A percentile compares a stretch with the other conserved stretches of the same genome.
These are phyloP conservation scores for Fragaria nilgerrensis DNA, from an alignment of 306 rosid genomes.

Conservation along the genomic window DNA sequence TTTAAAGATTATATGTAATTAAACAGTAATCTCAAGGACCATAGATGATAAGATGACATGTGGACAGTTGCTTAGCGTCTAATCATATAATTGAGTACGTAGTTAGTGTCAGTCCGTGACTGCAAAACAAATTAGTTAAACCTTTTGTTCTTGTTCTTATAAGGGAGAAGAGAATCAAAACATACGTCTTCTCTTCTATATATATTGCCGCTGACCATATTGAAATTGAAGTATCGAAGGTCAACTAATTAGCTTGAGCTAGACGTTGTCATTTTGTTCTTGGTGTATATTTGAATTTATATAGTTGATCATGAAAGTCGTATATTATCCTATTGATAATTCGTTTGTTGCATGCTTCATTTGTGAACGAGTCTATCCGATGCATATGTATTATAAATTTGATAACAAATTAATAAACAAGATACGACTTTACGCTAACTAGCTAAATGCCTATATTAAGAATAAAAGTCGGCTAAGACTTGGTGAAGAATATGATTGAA, in stretches of 20 bases:
- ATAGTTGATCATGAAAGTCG: neutral
- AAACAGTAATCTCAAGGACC: neutral
- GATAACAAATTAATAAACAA: too few species aligned
- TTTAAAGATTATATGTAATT: neutral
- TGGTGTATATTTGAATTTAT: neutral
- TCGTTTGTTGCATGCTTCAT: neutral
- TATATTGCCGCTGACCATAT: neutral
- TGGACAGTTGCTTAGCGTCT: neutral
- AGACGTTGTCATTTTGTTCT: constrained; percentile 6
- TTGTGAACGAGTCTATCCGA: too few species aligned
- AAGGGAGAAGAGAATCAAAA: neutral
- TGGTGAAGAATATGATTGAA: too few species aligned
- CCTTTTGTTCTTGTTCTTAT: neutral
- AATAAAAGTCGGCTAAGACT: too few species aligned
- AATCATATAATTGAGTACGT: neutral
- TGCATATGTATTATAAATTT: too few species aligned
- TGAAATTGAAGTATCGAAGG: neutral
- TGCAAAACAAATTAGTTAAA: neutral
- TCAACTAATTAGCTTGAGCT: neutral
- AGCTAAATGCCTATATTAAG: too few species aligned
- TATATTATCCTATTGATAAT: neutral
- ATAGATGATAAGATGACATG: neutral
- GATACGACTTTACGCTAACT: neutral
- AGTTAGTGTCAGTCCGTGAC: neutral
- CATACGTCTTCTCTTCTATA: neutral